A percentile compares a stretch with the other conserved stretches of the same genome.
Conservation (phyloP, 2,329 filamentous ascomycete genomes). For the Escovopsis sp. region DNA sequence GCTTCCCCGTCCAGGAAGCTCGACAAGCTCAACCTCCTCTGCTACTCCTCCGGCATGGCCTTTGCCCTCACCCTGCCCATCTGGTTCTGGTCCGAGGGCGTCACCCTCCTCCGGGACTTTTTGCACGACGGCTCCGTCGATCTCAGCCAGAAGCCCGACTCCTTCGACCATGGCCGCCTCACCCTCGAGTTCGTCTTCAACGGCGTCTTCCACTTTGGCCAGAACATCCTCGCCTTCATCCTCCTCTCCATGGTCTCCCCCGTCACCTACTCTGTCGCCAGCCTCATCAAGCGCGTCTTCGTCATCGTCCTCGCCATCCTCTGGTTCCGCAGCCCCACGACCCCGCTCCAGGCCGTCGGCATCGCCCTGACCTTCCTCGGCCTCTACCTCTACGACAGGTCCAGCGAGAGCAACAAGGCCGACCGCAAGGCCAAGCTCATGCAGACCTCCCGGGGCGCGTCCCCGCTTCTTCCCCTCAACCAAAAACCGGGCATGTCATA, state of each 20-base stretch:
- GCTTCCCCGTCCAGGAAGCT: slow-evolving; percentile 63
- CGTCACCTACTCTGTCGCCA: slow-evolving; percentile 93
- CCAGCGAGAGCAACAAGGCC: slow-evolving; percentile 72
- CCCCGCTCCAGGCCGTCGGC: slow-evolving; percentile 63
- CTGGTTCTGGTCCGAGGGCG: slow-evolving; percentile 85
- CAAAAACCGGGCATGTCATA: slow-evolving; percentile 17
- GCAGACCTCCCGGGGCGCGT: slow-evolving; percentile 14
- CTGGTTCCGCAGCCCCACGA: slow-evolving; percentile 90
- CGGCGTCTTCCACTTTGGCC: slow-evolving; percentile 87
- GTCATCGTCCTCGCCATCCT: slow-evolving; percentile 89
- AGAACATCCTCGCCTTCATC: slow-evolving; percentile 90
- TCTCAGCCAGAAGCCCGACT: slow-evolving; percentile 41
- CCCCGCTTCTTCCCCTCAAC: slow-evolving; percentile 51
- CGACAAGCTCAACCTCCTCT: slow-evolving; percentile 91
- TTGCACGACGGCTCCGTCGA: slow-evolving; percentile 65
- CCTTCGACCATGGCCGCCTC: slow-evolving; percentile 59
- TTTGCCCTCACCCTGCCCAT: slow-evolving; percentile 79
- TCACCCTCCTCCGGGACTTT: slow-evolving; percentile 61
- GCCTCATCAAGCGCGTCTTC: slow-evolving; percentile 91
- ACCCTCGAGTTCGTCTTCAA: slow-evolving; percentile 90
- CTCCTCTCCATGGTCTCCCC: slow-evolving; percentile 86
- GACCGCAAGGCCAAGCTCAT: slow-evolving; percentile 66
- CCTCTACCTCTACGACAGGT: slow-evolving; percentile 89
- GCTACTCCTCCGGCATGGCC: slow-evolving; percentile 89
- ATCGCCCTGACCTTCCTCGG: slow-evolving; percentile 83